Base-by-base conservation (phyloP, 176 grass and related monocot genomes). In the Ananas comosus region DNA sequence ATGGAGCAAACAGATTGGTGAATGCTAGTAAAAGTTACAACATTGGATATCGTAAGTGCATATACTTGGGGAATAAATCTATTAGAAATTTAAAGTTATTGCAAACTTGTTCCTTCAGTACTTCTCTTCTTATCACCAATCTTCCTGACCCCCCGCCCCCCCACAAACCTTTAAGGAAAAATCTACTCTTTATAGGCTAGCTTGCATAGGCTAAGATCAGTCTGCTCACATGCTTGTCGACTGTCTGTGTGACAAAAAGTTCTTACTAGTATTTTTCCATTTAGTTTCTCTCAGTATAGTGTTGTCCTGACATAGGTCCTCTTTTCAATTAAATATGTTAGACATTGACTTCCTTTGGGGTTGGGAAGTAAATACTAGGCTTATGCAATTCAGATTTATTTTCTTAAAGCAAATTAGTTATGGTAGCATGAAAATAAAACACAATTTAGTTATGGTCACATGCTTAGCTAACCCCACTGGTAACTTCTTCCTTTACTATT, bases 41-140 rank as follows among this genome's bases (percentile, higher is more conserved):
- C 33, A 16, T 72, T 70, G 70, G 77, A 77, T 73, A 83, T 63
- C 50, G 88, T 96, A 83, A 91, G 82, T 56, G 10, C 48, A 65
- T 66, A 65, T 50, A 68, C 19, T 67, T 58, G 42, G 56, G 56
- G 21, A 57, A 42, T 42, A 42, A 6, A 8, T 42, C 13, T 27
- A 57, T 3, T 22, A 61, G 21, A 19, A 18, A 56, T 56, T 56
- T 13, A 56, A 12, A 61, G 21, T 61, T 16, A 61, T 61, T 61
- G 10, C 13, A n/a, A 8, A 61, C n/a, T 61, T 61, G 16, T 57
- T 61, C 13, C 33, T 42, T 42, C 33, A 42, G 33, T 42, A 7
- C 33, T 42, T 42, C 4, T 33, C 29, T 42, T 42, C 4, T 42
- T 22, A n/a, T 24, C 3, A 22, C 6, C 21, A 12, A 12, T 69